phyloP scores from a whole-genome alignment of 345 rosid genomes.

The Citrus sinensis region DNA sequence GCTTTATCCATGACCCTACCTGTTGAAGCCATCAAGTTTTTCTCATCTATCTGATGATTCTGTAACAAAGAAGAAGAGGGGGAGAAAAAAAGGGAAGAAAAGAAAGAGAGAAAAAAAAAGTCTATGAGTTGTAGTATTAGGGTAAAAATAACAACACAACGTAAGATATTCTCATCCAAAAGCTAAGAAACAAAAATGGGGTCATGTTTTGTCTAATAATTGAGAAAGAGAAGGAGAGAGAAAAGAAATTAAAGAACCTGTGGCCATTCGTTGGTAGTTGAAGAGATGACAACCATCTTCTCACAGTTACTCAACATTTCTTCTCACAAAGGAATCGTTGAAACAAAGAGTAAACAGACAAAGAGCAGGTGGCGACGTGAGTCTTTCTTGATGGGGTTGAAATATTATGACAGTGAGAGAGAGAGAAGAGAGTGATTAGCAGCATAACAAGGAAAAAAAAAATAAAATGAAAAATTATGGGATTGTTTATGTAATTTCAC shows the following conservation, averaged over 20 bases:
- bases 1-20: constrained; percentile 38
- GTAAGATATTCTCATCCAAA: constrained; percentile 54
- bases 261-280: constrained; percentile 68
- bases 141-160: constrained; percentile 30
- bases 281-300: constrained; percentile 54
- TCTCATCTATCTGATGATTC: constrained; percentile 42
- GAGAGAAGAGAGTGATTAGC: constrained; percentile 1
- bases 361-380: constrained; percentile 64
- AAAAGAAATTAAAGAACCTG: constrained; percentile 37
- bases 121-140: constrained; percentile 15
- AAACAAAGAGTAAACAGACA: constrained; percentile 70
- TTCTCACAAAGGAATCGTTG: constrained; percentile 45
- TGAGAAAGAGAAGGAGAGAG: constrained; percentile 29
- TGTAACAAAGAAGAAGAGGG: constrained; percentile 30
- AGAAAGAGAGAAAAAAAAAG: constrained; percentile 13
- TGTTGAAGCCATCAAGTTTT: constrained; percentile 48
- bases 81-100: constrained; percentile 6
- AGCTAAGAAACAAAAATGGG: constrained; percentile 52
- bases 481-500: constrained; percentile 30
- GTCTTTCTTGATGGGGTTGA: constrained; percentile 36
- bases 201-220: constrained; percentile 48
- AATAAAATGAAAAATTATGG: neutral
- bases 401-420: constrained; percentile 3
- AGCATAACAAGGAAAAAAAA: neutral
- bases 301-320: constrained; percentile 59